A percentile compares a stretch with the other conserved stretches of the same genome.
These are phyloP conservation scores for Sparassis latifolia DNA, from an alignment of 1,284 basidiomycete species.

Conservation along the genomic window DNA sequence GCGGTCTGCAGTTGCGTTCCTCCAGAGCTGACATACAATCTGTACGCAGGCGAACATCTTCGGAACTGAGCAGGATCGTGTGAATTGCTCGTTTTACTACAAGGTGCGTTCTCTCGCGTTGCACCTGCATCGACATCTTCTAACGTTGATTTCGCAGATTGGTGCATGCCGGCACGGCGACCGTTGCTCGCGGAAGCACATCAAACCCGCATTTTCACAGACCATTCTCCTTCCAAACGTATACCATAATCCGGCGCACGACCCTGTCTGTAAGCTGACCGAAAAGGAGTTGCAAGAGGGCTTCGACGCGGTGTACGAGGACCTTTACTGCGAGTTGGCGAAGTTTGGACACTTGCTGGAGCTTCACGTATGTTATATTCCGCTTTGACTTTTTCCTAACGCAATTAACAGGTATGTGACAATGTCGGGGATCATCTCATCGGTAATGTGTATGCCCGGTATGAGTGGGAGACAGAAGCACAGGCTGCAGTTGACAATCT, in stretches of 20 bases:
- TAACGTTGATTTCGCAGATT: slow-evolving; percentile 47
- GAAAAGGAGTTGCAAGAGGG: slow-evolving; percentile 89
- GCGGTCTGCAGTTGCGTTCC: background rate
- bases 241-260: slow-evolving; percentile 96
- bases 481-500: slow-evolving; percentile 88
- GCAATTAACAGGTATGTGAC: slow-evolving; percentile 76
- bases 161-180: slow-evolving; percentile 96
- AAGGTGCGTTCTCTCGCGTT: slow-evolving; percentile 48
- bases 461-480: slow-evolving; percentile 98
- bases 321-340: slow-evolving; percentile 86
- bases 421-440: slow-evolving; percentile 99
- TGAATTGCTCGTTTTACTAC: slow-evolving; percentile 94
- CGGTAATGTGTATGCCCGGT: slow-evolving; percentile 97
- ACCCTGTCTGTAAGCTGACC: slow-evolving; percentile 81
- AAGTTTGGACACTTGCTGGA: slow-evolving; percentile 96
- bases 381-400: background rate
- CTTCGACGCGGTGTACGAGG: slow-evolving; percentile 97
- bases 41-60: slow-evolving; percentile 70
- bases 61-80: slow-evolving; percentile 87
- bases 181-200: slow-evolving; percentile 95
- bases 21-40: background rate
- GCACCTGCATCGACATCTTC: too few species aligned
- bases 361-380: slow-evolving; percentile 67
- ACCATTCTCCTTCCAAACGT: slow-evolving; percentile 98
- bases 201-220: slow-evolving; percentile 94